phyloP scores from a whole-genome alignment of 2,329 filamentous ascomycete species.

The Cladophialophora immunda region DNA sequence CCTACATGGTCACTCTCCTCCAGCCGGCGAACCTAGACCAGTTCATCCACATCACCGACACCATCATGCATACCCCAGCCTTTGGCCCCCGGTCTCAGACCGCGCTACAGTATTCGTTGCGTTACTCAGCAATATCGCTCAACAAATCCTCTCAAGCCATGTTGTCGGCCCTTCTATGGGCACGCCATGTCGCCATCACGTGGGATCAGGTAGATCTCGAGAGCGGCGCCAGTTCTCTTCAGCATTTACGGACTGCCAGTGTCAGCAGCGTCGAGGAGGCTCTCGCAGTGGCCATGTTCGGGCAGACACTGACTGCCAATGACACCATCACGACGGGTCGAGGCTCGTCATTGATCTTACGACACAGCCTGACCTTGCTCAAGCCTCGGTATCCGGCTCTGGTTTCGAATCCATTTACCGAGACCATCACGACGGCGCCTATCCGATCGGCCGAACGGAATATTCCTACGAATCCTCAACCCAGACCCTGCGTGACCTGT shows the following conservation, averaged over 20 bases:
- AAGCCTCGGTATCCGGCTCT: conserved; percentile 43
- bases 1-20: no score
- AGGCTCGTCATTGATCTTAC: conserved; percentile 42
- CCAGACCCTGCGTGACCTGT: no score
- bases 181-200: not conserved
- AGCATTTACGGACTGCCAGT: conserved; percentile 15
- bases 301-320: conserved; percentile 44
- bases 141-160: conserved; percentile 21
- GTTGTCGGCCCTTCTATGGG: not conserved
- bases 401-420: conserved; percentile 39
- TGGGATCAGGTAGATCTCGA: not conserved
- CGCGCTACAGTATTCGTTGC: no score
- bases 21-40: no score
- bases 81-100: no score
- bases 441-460: no score
- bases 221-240: conserved; percentile 8
- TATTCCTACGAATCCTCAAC: no score
- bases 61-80: no score
- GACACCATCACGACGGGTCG: conserved; percentile 44
- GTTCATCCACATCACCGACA: no score
- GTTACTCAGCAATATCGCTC: no score
- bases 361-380: conserved; percentile 43
- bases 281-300: conserved; percentile 41
- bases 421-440: conserved; percentile 44
- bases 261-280: conserved; percentile 33